A percentile compares a stretch with the other conserved stretches of the same genome.
Conservation (phyloP, 2,329 filamentous ascomycete genomes). For the Fusarium clavum region DNA sequence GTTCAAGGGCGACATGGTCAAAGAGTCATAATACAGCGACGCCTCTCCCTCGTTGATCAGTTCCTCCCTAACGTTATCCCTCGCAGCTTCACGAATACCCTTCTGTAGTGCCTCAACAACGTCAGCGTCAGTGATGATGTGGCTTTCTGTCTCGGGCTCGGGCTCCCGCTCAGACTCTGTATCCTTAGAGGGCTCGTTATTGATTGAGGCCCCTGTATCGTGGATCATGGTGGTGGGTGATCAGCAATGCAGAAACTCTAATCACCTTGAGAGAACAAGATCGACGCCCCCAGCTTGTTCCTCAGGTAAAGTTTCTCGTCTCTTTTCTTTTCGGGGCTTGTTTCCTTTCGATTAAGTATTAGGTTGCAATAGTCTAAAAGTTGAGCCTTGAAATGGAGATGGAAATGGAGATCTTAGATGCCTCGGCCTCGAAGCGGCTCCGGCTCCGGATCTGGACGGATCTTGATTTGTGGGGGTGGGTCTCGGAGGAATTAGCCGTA, state of each 20-base stretch:
- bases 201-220: constrained; percentile 22
- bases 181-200: constrained; percentile 23
- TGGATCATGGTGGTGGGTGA: constrained; percentile 37
- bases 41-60: constrained; percentile 50
- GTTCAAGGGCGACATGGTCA: constrained; percentile 68
- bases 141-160: constrained; percentile 11
- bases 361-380: background rate
- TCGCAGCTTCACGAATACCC: constrained; percentile 37
- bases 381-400: constrained; percentile 13
- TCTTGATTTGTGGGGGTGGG: constrained; percentile 41
- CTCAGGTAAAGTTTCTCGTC: constrained; percentile 2
- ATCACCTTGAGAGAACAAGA: constrained; percentile 17
- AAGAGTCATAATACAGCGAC: constrained; percentile 68
- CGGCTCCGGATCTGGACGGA: constrained; percentile 32
- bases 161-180: background rate
- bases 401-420: background rate
- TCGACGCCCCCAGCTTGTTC: constrained; percentile 13
- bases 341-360: background rate
- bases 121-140: constrained; percentile 44
- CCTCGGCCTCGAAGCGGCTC: constrained; percentile 35
- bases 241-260: constrained; percentile 21
- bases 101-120: constrained; percentile 44
- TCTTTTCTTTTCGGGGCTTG: background rate
- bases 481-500: constrained; percentile 14
- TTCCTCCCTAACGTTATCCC: constrained; percentile 26